Conservation (phyloP, 108 stramenopile genomes). For the Nitzschia putrida region DNA sequence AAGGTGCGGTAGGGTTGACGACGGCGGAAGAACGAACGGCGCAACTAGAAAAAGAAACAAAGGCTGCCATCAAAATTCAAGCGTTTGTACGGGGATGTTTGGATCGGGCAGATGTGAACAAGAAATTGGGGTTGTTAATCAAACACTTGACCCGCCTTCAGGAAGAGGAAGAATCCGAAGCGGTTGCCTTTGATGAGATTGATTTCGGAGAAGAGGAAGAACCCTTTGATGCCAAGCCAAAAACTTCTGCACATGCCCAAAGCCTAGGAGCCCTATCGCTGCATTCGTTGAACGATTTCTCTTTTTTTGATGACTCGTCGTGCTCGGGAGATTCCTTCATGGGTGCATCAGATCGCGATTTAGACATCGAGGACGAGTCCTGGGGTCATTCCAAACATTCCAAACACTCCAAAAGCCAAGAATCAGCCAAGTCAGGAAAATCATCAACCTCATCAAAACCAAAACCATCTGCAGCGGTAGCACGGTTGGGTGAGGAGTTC, state of each 20-base stretch:
- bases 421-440: neutral
- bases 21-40: slow-evolving; percentile 21
- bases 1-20: slow-evolving; percentile 26
- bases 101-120: neutral
- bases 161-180: too few species aligned
- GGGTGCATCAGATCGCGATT: neutral
- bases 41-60: slow-evolving; percentile 15
- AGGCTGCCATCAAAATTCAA: slow-evolving; percentile 23
- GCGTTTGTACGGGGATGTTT: slow-evolving; percentile 16
- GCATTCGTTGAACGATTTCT: slow-evolving; percentile 15
- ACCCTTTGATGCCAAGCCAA: neutral
- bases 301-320: slow-evolving; percentile 1
- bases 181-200: too few species aligned
- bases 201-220: slow-evolving; percentile 2
- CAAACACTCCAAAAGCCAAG: too few species aligned
- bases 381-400: too few species aligned
- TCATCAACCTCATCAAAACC: neutral
- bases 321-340: slow-evolving; percentile 9
- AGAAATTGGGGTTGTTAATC: slow-evolving; percentile 19
- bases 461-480: neutral
- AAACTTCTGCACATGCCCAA: neutral
- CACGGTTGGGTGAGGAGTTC: slow-evolving; percentile 9
- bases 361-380: neutral
- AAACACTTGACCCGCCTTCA: slow-evolving; percentile 1
- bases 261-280: neutral